Conservation (phyloP, 371 early-diverging fungal genomes). For the Zychaea mexicana region DNA sequence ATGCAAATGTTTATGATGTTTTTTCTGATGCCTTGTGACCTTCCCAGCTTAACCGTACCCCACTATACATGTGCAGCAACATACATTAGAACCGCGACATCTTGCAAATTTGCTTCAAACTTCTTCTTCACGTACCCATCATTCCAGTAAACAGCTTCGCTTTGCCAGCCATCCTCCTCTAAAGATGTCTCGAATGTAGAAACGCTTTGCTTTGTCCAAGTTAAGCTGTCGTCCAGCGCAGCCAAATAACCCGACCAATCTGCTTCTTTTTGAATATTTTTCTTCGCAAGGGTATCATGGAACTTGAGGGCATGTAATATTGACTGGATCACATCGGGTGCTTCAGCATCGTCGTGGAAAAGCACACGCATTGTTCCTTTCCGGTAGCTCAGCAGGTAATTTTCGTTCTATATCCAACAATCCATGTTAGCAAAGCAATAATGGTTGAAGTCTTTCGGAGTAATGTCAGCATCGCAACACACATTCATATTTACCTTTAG, state of each 20-base stretch:
- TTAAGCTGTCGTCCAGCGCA: conserved; percentile 36
- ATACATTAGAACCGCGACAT: too few species aligned
- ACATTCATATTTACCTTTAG: conserved; percentile 31
- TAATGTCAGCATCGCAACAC: not conserved
- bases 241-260: conserved; percentile 34
- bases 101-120: too few species aligned
- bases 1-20: conserved; percentile 8
- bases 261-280: conserved; percentile 26
- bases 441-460: not conserved
- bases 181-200: conserved; percentile 51
- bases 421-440: not conserved
- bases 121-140: conserved; percentile 45
- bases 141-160: conserved; percentile 67
- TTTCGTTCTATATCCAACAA: conserved; percentile 29
- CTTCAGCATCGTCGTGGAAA: conserved; percentile 56
- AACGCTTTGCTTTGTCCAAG: conserved; percentile 54
- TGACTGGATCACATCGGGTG: conserved; percentile 60
- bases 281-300: conserved; percentile 36
- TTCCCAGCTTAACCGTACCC: conserved; percentile 17
- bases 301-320: conserved; percentile 63
- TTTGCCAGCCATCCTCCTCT: conserved; percentile 61
- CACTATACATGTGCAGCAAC: too few species aligned
- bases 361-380: conserved; percentile 46
- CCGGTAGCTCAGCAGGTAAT: conserved; percentile 49
- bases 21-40: conserved; percentile 5